Percentiles rank a stretch among this genome's conserved stretches.
phyloP scores from a whole-genome alignment of 192 early-diverging fungal genomes.

The Cetraspora pellucida region DNA sequence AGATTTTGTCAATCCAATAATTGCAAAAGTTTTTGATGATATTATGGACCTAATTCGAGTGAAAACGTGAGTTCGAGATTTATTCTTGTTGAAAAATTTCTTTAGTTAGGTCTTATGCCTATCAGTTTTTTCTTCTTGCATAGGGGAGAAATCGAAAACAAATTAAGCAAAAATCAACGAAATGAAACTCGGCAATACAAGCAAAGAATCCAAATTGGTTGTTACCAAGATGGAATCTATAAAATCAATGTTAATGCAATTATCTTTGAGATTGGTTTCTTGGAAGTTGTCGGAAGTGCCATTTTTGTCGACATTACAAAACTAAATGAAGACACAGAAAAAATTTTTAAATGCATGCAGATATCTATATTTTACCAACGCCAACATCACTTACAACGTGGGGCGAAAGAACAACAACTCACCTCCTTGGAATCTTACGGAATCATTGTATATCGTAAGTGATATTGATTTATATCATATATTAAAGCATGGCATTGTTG shows the following conservation, averaged over 20 bases:
- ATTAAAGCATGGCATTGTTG: neutral
- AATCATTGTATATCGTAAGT: slow-evolving; percentile 25
- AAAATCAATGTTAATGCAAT: slow-evolving; percentile 3
- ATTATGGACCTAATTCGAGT: slow-evolving; percentile 22
- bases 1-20: slow-evolving; percentile 31
- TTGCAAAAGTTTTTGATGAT: slow-evolving; percentile 23
- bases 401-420: slow-evolving; percentile 14
- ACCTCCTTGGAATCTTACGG: slow-evolving; percentile 16
- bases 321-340: neutral
- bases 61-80: slow-evolving; percentile 12
- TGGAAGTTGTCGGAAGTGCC: slow-evolving; percentile 4
- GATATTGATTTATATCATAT: slow-evolving; percentile 10
- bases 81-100: slow-evolving; percentile 9
- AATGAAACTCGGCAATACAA: slow-evolving; percentile 31
- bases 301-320: slow-evolving; percentile 13
- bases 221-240: slow-evolving; percentile 24
- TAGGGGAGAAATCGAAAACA: slow-evolving; percentile 19
- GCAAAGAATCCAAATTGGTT: slow-evolving; percentile 12
- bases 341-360: slow-evolving; percentile 25
- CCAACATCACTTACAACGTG: slow-evolving; percentile 24
- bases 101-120: neutral
- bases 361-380: slow-evolving; percentile 23
- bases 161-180: slow-evolving; percentile 15
- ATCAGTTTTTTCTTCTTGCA: neutral
- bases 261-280: slow-evolving; percentile 21